Base-by-base conservation (phyloP, 2,329 filamentous ascomycete genomes). In the Calonectria pseudoturangicola region DNA sequence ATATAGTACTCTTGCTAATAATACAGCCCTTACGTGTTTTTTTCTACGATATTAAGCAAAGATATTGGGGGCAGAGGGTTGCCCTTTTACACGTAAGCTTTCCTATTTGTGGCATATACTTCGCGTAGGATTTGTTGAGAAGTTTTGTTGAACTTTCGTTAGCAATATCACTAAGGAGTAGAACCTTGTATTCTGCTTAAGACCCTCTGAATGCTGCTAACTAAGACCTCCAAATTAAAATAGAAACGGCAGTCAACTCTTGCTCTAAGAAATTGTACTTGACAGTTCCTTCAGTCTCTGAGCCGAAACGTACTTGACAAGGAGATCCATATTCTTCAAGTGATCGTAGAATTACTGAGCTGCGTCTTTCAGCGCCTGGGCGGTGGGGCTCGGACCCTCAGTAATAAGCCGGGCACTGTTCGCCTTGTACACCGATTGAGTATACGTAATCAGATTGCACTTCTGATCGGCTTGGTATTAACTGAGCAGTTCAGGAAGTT, bases 371-470 rank as follows among this genome's bases (percentile, higher is more conserved):
- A 75, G 70, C 5, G 25, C 43, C 10, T 50, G 16, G 1, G 33
- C 48, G 18, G 66, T 50, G 13, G 62, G 45, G 16, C 71, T 25
- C 18, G 43, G 50, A 9, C 50, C 66, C 30, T 75, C 74, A 0
- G 39, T 36, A 0, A 58, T 54, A 0, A 70, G 68, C 0, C 73
- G 58, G n/a, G 47, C 54, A 51, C 71, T 75, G 60, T 75, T 75
- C 1, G 71, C 64, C 0, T 71, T 75, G 27, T 75, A 75, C 28
- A 75, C 4, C 0, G 70, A 73, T 64, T 73, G 71, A 27, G 67
- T 41, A 27, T 76, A 76, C 4, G 74, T 76, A 25, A 76, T 68
- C 2, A 76, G 28, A 16, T 76, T 76, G 25, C 71, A 76, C 13
- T 70, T 10, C 0, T 64, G 50, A 5, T 76, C 67, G 0, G 74